Base-by-base conservation (phyloP, 108 stramenopile genomes). In the Cylindrotheca closterium region DNA sequence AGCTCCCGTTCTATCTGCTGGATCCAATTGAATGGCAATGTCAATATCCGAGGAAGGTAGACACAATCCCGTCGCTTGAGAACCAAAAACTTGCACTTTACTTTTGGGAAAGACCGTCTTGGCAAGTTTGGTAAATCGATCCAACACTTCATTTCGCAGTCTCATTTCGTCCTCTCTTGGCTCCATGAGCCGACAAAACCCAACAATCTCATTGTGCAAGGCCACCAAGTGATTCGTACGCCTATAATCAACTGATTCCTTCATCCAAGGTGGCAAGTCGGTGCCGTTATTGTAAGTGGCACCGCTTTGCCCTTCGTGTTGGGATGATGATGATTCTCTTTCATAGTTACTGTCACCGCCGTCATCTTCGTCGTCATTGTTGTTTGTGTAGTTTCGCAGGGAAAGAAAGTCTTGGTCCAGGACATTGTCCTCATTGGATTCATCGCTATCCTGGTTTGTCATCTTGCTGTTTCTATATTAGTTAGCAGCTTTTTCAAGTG, bases 181-280 rank as follows among this genome's bases (percentile, higher is more conserved):
- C 63, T 80, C 75, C 82, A 97, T 93, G 45, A 98, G 55, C 31
- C 82, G 71, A 31, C 88, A 86, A 68, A 99, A 96, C 7, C 85
- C 81, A 2, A 98, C 86, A 47, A 99, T 92, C 80, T 99, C 98
- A 75, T 98, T 95, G 82, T 99, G 98, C 30, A 99, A 71, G 12
- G 76, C 64, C 5, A 94, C 77, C 15, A 97, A 53, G 5, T 83
- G 84, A 31, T 84, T 77, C 3, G 60, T 51, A 2, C 65, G 60
- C 7, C 47, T 68, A 45, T 45, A 21, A 65, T 73, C 61, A 1
- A 68, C 46, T 42, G 25, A 23, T 7, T 54, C n/a, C 12, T 68
- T 58, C 83, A 79, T 82, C 83, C 83, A 81, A 46, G 83, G 82
- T 33, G 79, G 80, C 60, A 78, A 49, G 27, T 68, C 67, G 19